Evolutionary conservation across 306 rosid species (phyloP), one percentile per base, ranked within the genome.

Genomic region (Inga laurina): DNA sequence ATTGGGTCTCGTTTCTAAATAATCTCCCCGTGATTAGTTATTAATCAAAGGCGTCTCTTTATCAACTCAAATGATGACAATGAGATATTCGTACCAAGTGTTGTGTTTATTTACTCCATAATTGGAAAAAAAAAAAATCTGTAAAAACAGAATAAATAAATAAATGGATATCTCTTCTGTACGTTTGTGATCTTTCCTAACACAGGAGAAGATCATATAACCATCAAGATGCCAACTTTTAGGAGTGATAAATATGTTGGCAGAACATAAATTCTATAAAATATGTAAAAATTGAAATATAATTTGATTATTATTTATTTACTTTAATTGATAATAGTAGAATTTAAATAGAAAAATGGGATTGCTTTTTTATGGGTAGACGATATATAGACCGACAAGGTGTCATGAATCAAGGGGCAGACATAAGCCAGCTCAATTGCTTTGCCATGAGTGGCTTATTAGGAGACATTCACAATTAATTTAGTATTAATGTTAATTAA

Each of bases 401-500:
- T 90, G 77, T 79, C 87, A 87, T 86, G 83, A 91, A 88, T 92
- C 79, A 91, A 89, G 93, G 72, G 78, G 90, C 89, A 88, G 93
- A 86, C 92, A 91, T 89, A 77, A 88, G 93, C 90, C 98, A 97
- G 99, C 98, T 94, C 93, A 94, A 84, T 71, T 87, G 86, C 94
- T 84, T 96, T 90, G 91, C 91, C 92, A 87, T 83, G 75, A 86
- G 88, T 78, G 91, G 88, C 75, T 85, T 79, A 84, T 88, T 82
- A 79, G 94, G 92, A 73, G 89, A 89, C 84, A 90, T 65, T 80
- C 41, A 79, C n/a, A 32, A 30, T 82, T 86, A 77, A 74, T 81
- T 86, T 72, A 86, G 45, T 82, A 49, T 64, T 39, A 75, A 57
- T 35, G 24, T 79, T 80, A 85, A 65, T 76, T 44, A 75, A 82